phyloP scores from a whole-genome alignment of 1,284 basidiomycete species.

The Cutaneotrichosporon spelunceum region DNA sequence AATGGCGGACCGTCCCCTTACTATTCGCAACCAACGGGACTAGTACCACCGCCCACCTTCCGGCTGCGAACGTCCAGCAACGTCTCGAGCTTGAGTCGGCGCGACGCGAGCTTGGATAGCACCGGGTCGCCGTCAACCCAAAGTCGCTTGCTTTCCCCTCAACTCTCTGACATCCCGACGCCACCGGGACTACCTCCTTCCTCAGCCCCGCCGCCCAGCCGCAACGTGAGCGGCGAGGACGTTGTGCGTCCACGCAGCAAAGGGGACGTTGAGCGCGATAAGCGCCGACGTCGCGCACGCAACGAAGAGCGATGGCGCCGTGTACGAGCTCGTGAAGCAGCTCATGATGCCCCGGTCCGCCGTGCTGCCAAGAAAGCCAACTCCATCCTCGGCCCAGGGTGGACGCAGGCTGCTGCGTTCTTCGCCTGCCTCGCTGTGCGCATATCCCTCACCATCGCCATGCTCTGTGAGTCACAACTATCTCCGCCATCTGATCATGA shows the following conservation, averaged over 20 bases:
- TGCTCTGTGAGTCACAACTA: slow-evolving; percentile 14
- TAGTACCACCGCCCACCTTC: not conserved
- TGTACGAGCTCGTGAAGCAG: slow-evolving; percentile 24
- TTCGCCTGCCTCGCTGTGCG: slow-evolving; percentile 11
- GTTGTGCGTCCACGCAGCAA: no score
- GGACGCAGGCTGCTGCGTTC: slow-evolving; percentile 9
- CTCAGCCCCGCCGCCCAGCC: not conserved
- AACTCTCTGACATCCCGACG: not conserved
- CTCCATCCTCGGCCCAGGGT: slow-evolving; percentile 2
- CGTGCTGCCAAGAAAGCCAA: slow-evolving; percentile 16
- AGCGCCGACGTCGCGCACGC: slow-evolving; percentile 16
- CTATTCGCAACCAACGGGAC: not conserved
- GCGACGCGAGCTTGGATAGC: slow-evolving; percentile 4
- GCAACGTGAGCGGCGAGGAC: slow-evolving; percentile 3
- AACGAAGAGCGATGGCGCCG: slow-evolving; percentile 26
- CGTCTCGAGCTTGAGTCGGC: not conserved
- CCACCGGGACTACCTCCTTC: not conserved
- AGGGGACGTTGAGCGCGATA: slow-evolving; percentile 8
- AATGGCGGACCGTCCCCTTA: not conserved
- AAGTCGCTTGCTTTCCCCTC: not conserved
- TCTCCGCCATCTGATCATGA: no score
- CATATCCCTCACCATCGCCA: slow-evolving; percentile 12
- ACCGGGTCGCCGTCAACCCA: not conserved
- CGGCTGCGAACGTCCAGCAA: slow-evolving; percentile 9
- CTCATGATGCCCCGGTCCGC: slow-evolving; percentile 24